Conservation (phyloP, 306 rosid genomes). For the Cucurbita maxima region DNA sequence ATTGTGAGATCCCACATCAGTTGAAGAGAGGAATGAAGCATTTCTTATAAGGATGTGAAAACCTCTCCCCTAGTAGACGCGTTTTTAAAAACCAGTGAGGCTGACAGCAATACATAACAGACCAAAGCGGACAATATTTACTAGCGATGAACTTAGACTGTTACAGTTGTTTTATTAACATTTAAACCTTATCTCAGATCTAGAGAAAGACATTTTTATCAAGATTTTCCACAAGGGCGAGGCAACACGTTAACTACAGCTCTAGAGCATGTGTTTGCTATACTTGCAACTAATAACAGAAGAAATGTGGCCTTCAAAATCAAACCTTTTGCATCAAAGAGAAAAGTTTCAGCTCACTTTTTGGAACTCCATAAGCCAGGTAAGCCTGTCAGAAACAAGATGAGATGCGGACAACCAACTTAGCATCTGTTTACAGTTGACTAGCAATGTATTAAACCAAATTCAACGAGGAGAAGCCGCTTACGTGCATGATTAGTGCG, state of each 20-base stretch:
- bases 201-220: not conserved
- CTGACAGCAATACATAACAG: too few relatives aligned
- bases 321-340: constrained; percentile 68
- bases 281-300: not conserved
- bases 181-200: not conserved
- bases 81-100: too few relatives aligned
- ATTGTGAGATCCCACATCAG: too few relatives aligned
- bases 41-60: too few relatives aligned
- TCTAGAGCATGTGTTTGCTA: not conserved
- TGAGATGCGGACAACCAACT: not conserved
- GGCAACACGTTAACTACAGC: not conserved
- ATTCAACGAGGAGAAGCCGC: constrained; percentile 5
- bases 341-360: constrained; percentile 60
- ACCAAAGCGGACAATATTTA: too few relatives aligned
- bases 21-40: too few relatives aligned
- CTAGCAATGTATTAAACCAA: not conserved
- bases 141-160: too few relatives aligned
- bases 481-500: constrained; percentile 66
- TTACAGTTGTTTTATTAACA: not conserved
- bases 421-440: not conserved
- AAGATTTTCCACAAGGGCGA: not conserved
- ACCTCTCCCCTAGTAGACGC: too few relatives aligned
- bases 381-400: constrained; percentile 36
- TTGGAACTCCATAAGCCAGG: constrained; percentile 74
- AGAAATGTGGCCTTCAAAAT: constrained; percentile 4